Evolutionary conservation across 139 green algal genomes (phyloP), one percentile per base, ranked within the genome.

Genomic region (Picochlorum costavermella): DNA sequence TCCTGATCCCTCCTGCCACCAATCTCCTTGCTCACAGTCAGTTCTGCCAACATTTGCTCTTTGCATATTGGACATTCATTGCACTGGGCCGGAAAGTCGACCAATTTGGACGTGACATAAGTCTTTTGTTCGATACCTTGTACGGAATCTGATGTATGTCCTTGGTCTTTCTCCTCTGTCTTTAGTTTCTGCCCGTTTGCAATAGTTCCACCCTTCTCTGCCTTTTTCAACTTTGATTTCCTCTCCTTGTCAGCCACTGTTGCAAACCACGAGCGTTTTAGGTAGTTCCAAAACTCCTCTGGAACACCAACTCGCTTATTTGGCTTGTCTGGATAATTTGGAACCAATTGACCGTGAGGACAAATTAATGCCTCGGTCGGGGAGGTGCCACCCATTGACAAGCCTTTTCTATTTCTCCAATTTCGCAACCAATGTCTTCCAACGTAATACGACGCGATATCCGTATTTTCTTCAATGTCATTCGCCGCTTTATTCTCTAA

Each of bases 341-440:
- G 76, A 28, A 72, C 16, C 56, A 91, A 69, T 11, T 50, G 20
- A 36, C 79, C 79, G 65, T 89, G 84, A 6, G 65, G 71, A 70
- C 84, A 91, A 25, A 58, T 61, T 31, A 90, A 68, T 33, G 59
- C 64, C 17, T 67, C 59, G 5, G 76, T 86, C 25, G 80, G 80
- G 1, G 75, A 74, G 2, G 45, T 44, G 46, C 60, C 36, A 33
- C 63, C 60, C 63, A 76, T 68, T 33, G 46, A 67, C 33, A 31
- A 30, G 23, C 64, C 63, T 23, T 33, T 28, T 31, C 63, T 61
- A 56, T 64, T 58, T 31, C 46, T 55, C 59, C 68, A 83, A 12
- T 25, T 44, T n/a, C 30, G 56, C 20, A 57, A 51, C 59, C 68
- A 83, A 16, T 30, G 37, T 44, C 31, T 62, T 59, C 72, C 44